These are phyloP conservation scores for Adansonia digitata DNA, from an alignment of 345 rosid genomes.

Conservation along the genomic window DNA sequence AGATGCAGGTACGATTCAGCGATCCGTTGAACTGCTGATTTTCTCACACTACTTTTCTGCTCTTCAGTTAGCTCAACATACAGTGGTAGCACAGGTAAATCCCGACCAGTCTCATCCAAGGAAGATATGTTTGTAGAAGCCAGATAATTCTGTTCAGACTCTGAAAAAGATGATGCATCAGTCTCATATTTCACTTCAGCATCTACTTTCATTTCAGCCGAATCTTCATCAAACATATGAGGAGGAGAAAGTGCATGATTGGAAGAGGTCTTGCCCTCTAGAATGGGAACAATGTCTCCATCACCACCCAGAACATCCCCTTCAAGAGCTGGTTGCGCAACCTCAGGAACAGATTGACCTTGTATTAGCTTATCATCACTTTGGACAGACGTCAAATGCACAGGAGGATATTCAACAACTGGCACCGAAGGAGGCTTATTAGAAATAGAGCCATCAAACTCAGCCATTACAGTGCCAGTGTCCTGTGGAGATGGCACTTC, in stretches of 20 bases:
- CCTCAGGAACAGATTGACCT: slow-evolving; percentile 32
- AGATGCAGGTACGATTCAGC: slow-evolving; percentile 63
- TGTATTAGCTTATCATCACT: slow-evolving; percentile 44
- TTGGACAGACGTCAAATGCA: slow-evolving; percentile 26
- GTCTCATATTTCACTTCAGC: slow-evolving; percentile 38
- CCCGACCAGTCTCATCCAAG: slow-evolving; percentile 62
- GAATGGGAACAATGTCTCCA: slow-evolving; percentile 35
- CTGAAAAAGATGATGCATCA: slow-evolving; percentile 36
- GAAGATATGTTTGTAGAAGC: slow-evolving; percentile 33
- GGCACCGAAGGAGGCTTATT: slow-evolving; percentile 41
- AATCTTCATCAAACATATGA: slow-evolving; percentile 41
- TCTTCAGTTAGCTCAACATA: slow-evolving; percentile 67
- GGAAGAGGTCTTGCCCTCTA: slow-evolving; percentile 43
- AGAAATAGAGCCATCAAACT: slow-evolving; percentile 46
- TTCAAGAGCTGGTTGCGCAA: slow-evolving; percentile 39
- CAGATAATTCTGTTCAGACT: slow-evolving; percentile 46
- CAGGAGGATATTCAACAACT: slow-evolving; percentile 35
- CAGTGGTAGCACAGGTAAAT: slow-evolving; percentile 62
- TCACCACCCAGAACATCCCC: slow-evolving; percentile 39
- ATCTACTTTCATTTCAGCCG: slow-evolving; percentile 39
- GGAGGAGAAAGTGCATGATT: slow-evolving; percentile 49
- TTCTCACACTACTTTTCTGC: slow-evolving; percentile 44
- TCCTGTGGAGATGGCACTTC: slow-evolving; percentile 46
- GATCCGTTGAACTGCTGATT: slow-evolving; percentile 65
- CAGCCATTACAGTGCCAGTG: slow-evolving; percentile 31